Evolutionary conservation across 1,139 yeast species (phyloP).

Genomic region (Candida sojae): DNA sequence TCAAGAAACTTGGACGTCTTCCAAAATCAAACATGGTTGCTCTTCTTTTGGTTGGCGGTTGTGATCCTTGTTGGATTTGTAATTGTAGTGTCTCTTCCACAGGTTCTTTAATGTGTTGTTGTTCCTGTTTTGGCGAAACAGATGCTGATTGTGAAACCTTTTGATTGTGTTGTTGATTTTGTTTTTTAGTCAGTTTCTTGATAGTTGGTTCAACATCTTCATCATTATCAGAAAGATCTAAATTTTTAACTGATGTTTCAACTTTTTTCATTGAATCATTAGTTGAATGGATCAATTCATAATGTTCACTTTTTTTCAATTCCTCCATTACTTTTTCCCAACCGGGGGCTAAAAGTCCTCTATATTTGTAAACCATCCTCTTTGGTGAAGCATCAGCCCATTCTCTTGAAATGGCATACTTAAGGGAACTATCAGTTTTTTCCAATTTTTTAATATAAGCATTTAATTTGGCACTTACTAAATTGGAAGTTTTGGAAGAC

Average conservation of each 20-base stretch:
- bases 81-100: neutral
- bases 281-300: neutral
- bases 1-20: constrained; percentile 29
- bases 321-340: constrained; percentile 59
- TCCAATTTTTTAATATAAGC: constrained; percentile 84
- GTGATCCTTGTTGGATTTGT: neutral
- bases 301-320: constrained; percentile 24
- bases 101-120: neutral
- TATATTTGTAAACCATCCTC: constrained; percentile 83
- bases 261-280: neutral
- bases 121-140: neutral
- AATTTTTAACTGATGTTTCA: neutral
- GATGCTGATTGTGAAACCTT: neutral
- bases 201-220: neutral
- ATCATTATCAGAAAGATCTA: neutral
- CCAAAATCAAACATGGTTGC: constrained; percentile 54
- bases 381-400: constrained; percentile 91
- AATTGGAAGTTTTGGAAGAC: constrained; percentile 75
- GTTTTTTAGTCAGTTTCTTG: neutral
- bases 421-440: constrained; percentile 70
- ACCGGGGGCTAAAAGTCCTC: constrained; percentile 73
- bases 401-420: constrained; percentile 75
- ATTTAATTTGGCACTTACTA: constrained; percentile 78
- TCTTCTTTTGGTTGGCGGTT: constrained; percentile 32
- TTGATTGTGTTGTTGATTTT: constrained; percentile 6